These are phyloP conservation scores for Naumovozyma dairenensis DNA, from an alignment of 805 yeast species.

Conservation along the genomic window DNA sequence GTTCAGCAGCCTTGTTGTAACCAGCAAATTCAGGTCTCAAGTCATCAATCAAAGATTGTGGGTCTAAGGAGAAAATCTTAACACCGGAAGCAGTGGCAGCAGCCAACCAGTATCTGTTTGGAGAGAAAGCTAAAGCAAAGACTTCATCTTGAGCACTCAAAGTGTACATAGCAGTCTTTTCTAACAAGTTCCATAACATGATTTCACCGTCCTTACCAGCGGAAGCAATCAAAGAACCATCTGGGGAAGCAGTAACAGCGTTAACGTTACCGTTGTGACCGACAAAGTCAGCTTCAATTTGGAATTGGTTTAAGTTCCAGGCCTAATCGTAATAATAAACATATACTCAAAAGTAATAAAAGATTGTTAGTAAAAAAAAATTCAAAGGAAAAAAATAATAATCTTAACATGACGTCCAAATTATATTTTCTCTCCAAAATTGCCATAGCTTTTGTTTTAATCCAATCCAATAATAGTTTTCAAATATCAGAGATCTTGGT, in stretches of 20 bases:
- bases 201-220: conserved; percentile 99
- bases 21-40: conserved; percentile 95
- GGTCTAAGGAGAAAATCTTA: conserved; percentile 96
- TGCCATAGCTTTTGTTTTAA: background rate
- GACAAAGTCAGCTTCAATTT: conserved; percentile 87
- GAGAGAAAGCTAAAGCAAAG: conserved; percentile 98
- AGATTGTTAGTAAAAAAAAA: conserved; percentile 42
- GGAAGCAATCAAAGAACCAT: conserved; percentile 97
- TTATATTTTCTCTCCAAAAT: too few species aligned
- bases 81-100: conserved; percentile 98
- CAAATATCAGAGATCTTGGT: conserved; percentile 95
- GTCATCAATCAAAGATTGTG: conserved; percentile 88
- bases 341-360: conserved; percentile 31
- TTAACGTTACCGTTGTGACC: conserved; percentile 99
- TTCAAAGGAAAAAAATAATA: too few species aligned
- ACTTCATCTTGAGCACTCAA: conserved; percentile 93
- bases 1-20: conserved; percentile 85
- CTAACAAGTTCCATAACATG: conserved; percentile 95
- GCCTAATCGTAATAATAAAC: conserved; percentile 41
- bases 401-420: too few species aligned
- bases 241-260: conserved; percentile 96
- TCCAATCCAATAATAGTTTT: background rate
- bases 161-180: conserved; percentile 81
- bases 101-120: conserved; percentile 99
- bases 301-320: conserved; percentile 84